These are phyloP conservation scores for Pseudozyma flocculosa DNA, from an alignment of 1,284 basidiomycete species.

Conservation along the genomic window DNA sequence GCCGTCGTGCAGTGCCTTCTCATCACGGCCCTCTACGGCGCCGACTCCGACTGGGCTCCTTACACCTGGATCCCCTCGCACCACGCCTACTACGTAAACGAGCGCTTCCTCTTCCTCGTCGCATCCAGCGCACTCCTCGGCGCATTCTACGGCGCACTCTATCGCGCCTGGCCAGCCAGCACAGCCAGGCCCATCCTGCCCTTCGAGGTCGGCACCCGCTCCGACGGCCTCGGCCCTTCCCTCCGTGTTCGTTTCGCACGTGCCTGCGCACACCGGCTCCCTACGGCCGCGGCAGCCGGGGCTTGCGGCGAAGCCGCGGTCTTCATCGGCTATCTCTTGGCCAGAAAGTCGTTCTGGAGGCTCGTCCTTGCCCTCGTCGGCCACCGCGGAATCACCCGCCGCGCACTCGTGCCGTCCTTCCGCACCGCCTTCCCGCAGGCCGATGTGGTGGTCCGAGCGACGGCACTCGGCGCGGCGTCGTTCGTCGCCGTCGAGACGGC, in stretches of 20 bases:
- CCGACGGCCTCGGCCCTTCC: neutral
- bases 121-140: constrained; percentile 13
- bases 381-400: constrained; percentile 22
- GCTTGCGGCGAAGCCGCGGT: constrained; percentile 1
- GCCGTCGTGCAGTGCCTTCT: constrained; percentile 12
- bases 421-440: constrained; percentile 25
- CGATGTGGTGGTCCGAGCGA: constrained; percentile 12
- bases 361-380: constrained; percentile 30
- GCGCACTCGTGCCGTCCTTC: constrained; percentile 42
- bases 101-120: constrained; percentile 32
- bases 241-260: constrained; percentile 24
- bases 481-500: constrained; percentile 28
- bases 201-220: neutral
- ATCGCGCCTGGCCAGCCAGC: constrained; percentile 10
- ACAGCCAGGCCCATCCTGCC: constrained; percentile 1
- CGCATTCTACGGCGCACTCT: constrained; percentile 15
- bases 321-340: constrained; percentile 17
- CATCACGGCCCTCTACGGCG: constrained; percentile 4
- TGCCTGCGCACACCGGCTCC: constrained; percentile 6
- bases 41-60: constrained; percentile 17
- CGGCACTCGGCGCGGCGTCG: constrained; percentile 19
- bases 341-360: constrained; percentile 36
- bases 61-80: constrained; percentile 37
- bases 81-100: constrained; percentile 41
- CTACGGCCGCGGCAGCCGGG: neutral